Evolutionary conservation across 306 rosid genomes (phyloP), one percentile per base, ranked within the genome.

Genomic region (Casuarina glauca): DNA sequence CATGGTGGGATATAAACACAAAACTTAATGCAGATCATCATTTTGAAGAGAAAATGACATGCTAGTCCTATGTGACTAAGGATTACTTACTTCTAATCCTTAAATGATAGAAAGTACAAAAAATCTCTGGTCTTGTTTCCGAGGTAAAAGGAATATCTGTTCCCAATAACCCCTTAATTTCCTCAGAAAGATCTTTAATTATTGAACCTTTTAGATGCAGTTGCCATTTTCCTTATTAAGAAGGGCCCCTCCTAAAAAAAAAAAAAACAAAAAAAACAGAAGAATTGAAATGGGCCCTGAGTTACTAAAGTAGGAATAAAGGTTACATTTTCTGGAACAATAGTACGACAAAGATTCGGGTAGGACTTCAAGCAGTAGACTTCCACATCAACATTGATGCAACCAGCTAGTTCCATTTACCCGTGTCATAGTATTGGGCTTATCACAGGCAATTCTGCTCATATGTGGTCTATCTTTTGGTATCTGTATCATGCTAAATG

Each of bases 401-500:
- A 11, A 60, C 43, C 7, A 9, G 42, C 42, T 4, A 20, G 2
- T 26, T 35, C 35, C 43, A n/a, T 69, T 67, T 20, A 10, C 45
- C 9, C 10, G 9, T 35, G 32, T 26, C 35, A 45, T 71, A 3
- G 17, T 63, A 48, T 55, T 49, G 42, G 42, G 20, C 9, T 41
- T 76, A 39, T 43, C 60, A 63, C 49, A 39, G 41, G 35, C 13
- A 4, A 19, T 54, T 38, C 8, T 61, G 35, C 68, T 61, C 43
- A 55, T 61, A 61, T 60, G 50, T 61, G 45, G 54, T 50, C 63
- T 50, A 35, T 17, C n/a, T 42, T 53, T 42, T 49, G 58, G 64
- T 63, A 36, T 76, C 70, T 6, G 55, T 54, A 42, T 39, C 51
- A 55, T 58, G 63, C 73, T 35, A 50, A 53, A 70, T 72, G 75